Percentiles rank a stretch among this genome's conserved stretches.
Evolutionary conservation across 192 early-diverging fungal genomes (phyloP).

Genomic region (Gigaspora rosea): DNA sequence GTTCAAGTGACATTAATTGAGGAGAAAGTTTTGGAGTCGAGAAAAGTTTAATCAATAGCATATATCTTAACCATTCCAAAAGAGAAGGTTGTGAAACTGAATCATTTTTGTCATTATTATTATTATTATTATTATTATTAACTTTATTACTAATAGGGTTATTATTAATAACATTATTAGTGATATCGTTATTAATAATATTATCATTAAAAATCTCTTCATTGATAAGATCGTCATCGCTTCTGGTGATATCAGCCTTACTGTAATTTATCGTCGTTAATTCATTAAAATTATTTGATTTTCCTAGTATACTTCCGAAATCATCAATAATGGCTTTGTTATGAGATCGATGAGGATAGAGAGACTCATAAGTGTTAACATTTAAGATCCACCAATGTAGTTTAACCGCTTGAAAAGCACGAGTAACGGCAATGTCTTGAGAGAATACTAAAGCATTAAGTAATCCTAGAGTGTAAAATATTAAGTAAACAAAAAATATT

Average conservation of each 20-base stretch:
- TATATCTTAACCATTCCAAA: not conserved
- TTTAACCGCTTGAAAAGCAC: not conserved
- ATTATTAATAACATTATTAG: too few relatives aligned
- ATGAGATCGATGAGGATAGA: not conserved
- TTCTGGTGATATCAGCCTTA: too few relatives aligned
- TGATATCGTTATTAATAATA: too few relatives aligned
- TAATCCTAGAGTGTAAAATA: not conserved
- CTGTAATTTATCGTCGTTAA: not conserved
- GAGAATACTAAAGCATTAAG: constrained; percentile 16
- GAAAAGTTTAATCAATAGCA: not conserved
- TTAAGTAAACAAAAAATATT: not conserved
- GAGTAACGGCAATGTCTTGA: constrained; percentile 10
- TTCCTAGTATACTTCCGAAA: not conserved
- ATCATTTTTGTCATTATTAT: too few relatives aligned
- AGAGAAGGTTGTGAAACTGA: not conserved
- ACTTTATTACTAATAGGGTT: too few relatives aligned
- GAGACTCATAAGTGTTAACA: constrained; percentile 1
- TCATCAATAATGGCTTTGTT: constrained; percentile 8
- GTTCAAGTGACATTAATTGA: not conserved
- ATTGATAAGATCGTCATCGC: not conserved
- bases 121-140: too few relatives aligned
- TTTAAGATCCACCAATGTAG: not conserved
- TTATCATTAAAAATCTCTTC: too few relatives aligned
- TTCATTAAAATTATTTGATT: not conserved
- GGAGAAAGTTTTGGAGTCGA: not conserved